Conservation (phyloP, 192 early-diverging fungal genomes). For the Entrophospora sp. region DNA sequence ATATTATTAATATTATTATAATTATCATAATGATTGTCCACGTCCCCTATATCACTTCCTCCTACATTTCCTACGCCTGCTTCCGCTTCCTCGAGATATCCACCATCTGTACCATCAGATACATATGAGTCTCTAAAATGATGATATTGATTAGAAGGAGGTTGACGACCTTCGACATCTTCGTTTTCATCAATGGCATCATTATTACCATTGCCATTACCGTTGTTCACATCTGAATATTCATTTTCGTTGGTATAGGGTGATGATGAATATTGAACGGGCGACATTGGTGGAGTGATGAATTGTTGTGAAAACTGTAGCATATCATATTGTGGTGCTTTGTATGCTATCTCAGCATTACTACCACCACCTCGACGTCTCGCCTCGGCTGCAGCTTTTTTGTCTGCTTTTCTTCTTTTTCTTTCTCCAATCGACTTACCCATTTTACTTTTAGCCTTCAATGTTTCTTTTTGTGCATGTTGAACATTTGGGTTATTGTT, state of each 20-base stretch:
- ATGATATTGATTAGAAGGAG: not conserved
- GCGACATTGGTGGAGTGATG: not conserved
- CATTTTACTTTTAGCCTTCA: constrained; percentile 16
- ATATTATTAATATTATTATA: not conserved
- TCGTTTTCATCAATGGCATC: not conserved
- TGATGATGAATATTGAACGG: not conserved
- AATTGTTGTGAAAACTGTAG: constrained; percentile 17
- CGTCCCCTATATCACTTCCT: not conserved
- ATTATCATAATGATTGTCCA: not conserved
- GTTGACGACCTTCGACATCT: too few species aligned
- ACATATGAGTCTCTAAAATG: constrained; percentile 8
- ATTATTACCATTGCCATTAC: too few species aligned
- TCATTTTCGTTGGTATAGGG: not conserved
- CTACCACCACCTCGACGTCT: not conserved
- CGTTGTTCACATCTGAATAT: not conserved
- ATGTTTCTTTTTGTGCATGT: not conserved
- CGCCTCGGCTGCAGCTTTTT: not conserved
- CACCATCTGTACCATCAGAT: constrained; percentile 19
- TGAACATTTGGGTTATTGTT: constrained; percentile 1
- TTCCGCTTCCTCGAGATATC: not conserved
- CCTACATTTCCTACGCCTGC: not conserved
- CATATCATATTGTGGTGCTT: constrained; percentile 17
- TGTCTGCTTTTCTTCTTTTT: constrained; percentile 8
- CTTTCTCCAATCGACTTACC: constrained; percentile 1
- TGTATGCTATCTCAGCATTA: constrained; percentile 14